Evolutionary conservation across 805 yeast genomes (phyloP).

Genomic region (Millerozyma miso): DNA sequence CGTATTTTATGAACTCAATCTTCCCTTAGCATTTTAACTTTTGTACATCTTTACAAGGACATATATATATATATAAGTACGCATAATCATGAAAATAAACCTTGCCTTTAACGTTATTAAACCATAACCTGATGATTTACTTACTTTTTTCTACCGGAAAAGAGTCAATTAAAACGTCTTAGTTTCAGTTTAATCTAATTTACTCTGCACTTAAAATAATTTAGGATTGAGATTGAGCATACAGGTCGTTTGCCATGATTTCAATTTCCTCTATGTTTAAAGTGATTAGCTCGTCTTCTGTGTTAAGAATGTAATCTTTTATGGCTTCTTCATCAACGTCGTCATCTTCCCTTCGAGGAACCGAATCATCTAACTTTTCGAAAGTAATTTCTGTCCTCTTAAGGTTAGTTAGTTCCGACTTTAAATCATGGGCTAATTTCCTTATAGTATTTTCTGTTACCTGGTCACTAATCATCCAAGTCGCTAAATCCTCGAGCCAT

Average conservation of each 20-base stretch:
- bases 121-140: no score
- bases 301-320: conserved; percentile 1
- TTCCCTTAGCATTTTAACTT: no score
- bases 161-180: no score
- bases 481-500: conserved; percentile 69
- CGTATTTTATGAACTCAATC: no score
- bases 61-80: no score
- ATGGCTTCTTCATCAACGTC: conserved; percentile 4
- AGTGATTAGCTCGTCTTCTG: conserved; percentile 34
- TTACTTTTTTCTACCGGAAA: no score
- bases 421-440: conserved; percentile 62
- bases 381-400: conserved; percentile 48
- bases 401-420: conserved; percentile 36
- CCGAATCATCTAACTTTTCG: conserved; percentile 37
- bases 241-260: conserved; percentile 46
- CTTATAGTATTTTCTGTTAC: conserved; percentile 58
- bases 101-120: no score
- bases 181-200: no score
- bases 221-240: not conserved
- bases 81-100: no score
- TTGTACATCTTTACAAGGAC: no score
- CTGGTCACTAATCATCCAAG: conserved; percentile 64
- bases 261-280: conserved; percentile 56
- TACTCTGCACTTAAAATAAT: not conserved
- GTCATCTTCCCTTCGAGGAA: conserved; percentile 9